phyloP scores from a whole-genome alignment of 1,284 basidiomycete genomes.

The Cystobasidiaceae sp. region DNA sequence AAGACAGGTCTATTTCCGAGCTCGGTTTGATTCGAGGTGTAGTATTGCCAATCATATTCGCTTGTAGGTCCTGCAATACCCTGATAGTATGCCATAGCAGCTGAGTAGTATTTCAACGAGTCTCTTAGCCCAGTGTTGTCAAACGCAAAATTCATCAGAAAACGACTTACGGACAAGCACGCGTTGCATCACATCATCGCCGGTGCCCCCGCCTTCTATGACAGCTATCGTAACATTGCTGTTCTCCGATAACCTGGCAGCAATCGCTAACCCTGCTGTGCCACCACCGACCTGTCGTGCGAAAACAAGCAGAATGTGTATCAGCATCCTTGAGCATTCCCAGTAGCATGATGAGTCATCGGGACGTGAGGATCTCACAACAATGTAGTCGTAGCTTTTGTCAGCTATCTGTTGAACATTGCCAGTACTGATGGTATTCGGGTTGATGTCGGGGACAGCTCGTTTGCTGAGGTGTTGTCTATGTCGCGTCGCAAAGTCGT shows the following conservation, averaged over 20 bases:
- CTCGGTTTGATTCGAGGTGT: conserved; percentile 54
- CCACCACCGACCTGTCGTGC: conserved; percentile 52
- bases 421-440: conserved; percentile 30
- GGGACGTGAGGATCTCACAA: neutral
- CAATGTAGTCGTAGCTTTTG: conserved; percentile 31
- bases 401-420: conserved; percentile 38
- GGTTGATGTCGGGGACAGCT: conserved; percentile 12
- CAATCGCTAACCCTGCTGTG: conserved; percentile 66
- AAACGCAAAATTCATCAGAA: no score
- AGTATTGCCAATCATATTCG: conserved; percentile 61
- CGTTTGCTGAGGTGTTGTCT: neutral
- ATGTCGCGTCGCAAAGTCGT: neutral
- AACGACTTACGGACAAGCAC: conserved; percentile 33
- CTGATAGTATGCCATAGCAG: conserved; percentile 54
- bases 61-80: conserved; percentile 51
- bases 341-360: no score
- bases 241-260: conserved; percentile 63
- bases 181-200: conserved; percentile 50
- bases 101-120: conserved; percentile 47
- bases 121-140: no score
- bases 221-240: conserved; percentile 59
- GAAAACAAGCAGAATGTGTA: neutral
- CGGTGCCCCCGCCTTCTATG: conserved; percentile 64
- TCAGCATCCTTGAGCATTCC: neutral
- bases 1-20: conserved; percentile 44